Evolutionary conservation across 140 eudicot species (phyloP), one percentile per base, ranked within the genome.

Genomic region (Ambrosia hybrid): DNA sequence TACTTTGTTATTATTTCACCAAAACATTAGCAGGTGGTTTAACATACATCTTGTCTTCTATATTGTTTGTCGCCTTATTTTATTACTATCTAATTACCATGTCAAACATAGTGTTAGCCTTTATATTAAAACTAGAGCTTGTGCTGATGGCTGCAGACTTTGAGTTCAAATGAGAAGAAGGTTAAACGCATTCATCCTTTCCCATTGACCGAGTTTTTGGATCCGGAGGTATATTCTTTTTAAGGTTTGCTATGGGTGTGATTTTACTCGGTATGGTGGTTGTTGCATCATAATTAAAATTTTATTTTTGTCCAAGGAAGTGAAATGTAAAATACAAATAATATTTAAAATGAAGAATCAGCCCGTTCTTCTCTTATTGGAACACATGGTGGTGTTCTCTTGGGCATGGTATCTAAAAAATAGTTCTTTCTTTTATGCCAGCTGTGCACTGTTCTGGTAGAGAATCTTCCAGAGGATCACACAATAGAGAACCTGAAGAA

Each of bases 381-480:
- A 75, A 72, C 62, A 72, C 62, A 4, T 78, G 1, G 45, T 41
- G 43, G 57, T 26, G 5, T 48, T 45, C 52, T 53, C 41, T 62
- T 30, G 67, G 61, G 65, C 65, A 55, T 64, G 46, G n/a, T 72
- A 37, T 73, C 2, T 56, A 39, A 36, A 11, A 72, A 57, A 16
- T 33, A 12, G 4, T 57, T 13, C 2, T 55, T 48, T 55, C 55
- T 46, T 66, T 51, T 56, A 52, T 53, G 58, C 51, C 67, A 92
- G 98, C 65, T 82, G 49, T 88, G 97, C 86, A 90, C 97, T 21
- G 96, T 90, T 69, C 67, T 94, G 72, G 97, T 94, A 59, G 99
- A 90, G 80, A 94, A 94, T 86, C 82, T 94, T 14, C 99, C 99
- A 2, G 88, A 84, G 67, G 96, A 94, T 80, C 97, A 90, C 81